phyloP scores from a whole-genome alignment of 2,329 filamentous ascomycete genomes.

The Calonectria leucothoes region DNA sequence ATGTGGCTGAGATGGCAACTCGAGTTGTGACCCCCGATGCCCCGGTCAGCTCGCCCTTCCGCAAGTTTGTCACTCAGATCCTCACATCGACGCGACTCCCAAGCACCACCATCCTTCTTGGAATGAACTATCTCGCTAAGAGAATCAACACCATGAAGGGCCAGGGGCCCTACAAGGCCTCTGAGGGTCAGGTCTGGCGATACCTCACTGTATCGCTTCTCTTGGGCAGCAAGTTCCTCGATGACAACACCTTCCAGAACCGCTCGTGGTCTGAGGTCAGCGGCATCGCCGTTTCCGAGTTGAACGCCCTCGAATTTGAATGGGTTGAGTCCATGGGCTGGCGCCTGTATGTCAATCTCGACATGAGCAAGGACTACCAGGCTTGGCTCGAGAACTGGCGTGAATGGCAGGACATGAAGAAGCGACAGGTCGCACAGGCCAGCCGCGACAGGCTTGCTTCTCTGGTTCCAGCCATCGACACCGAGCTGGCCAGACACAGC shows the following conservation, averaged over 20 bases:
- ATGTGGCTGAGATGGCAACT: constrained; percentile 88
- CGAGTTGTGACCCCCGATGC: constrained; percentile 66
- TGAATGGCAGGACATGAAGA: constrained; percentile 67
- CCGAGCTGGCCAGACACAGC: constrained; percentile 52
- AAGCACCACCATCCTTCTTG: constrained; percentile 89
- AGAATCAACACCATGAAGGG: constrained; percentile 80
- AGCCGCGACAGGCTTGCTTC: constrained; percentile 63
- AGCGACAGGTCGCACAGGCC: constrained; percentile 61
- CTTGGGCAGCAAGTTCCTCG: constrained; percentile 93
- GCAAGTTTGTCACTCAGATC: constrained; percentile 92
- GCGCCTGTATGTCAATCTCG: constrained; percentile 87
- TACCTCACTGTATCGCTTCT: constrained; percentile 87
- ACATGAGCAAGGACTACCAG: constrained; percentile 77
- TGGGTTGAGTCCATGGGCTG: constrained; percentile 88
- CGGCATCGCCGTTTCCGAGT: constrained; percentile 84
- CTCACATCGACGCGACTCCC: constrained; percentile 90
- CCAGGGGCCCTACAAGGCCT: constrained; percentile 65
- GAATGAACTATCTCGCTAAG: constrained; percentile 89
- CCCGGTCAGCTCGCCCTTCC: constrained; percentile 76
- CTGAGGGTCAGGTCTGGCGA: constrained; percentile 83
- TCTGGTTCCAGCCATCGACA: constrained; percentile 61
- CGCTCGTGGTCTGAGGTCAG: constrained; percentile 97
- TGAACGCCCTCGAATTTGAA: constrained; percentile 88
- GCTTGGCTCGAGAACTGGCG: constrained; percentile 72
- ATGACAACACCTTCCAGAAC: constrained; percentile 98